These are phyloP conservation scores for Manihot esculenta DNA, from an alignment of 441 rosid genomes.

Conservation along the genomic window DNA sequence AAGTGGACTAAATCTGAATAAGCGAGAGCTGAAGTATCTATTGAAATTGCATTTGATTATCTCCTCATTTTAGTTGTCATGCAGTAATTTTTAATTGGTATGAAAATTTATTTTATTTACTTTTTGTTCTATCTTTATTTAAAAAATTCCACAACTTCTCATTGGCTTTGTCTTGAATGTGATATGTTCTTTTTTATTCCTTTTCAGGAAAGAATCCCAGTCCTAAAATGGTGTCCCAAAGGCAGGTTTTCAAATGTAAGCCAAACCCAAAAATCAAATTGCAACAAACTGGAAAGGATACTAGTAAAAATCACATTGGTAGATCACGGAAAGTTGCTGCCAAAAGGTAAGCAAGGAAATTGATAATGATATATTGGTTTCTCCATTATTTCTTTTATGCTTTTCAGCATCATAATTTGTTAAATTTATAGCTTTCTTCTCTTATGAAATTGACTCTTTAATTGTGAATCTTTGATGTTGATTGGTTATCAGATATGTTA, in stretches of 20 bases:
- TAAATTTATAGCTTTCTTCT: background rate
- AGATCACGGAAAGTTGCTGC: constrained; percentile 19
- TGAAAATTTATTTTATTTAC: background rate
- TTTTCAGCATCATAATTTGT: constrained; percentile 4
- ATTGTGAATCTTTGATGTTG: constrained; percentile 14
- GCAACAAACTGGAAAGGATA: constrained; percentile 22
- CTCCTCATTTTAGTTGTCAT: background rate
- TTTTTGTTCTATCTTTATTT: background rate
- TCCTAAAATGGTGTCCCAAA: constrained; percentile 24
- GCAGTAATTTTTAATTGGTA: background rate
- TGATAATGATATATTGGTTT: constrained; percentile 1
- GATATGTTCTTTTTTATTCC: constrained; percentile 6
- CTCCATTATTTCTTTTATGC: background rate
- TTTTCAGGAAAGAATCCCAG: constrained; percentile 34
- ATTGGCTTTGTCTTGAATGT: background rate
- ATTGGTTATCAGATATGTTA: constrained; percentile 30
- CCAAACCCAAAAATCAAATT: constrained; percentile 23
- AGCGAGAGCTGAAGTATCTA: background rate
- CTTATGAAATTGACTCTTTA: background rate
- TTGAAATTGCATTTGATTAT: background rate
- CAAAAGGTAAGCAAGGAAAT: constrained; percentile 39
- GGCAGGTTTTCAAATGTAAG: constrained; percentile 22
- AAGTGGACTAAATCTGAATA: too few species aligned
- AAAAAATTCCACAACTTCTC: constrained; percentile 4
- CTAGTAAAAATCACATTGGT: constrained; percentile 11